Evolutionary conservation across 2,329 filamentous ascomycete species (phyloP).

Genomic region (Microcera coccophila): DNA sequence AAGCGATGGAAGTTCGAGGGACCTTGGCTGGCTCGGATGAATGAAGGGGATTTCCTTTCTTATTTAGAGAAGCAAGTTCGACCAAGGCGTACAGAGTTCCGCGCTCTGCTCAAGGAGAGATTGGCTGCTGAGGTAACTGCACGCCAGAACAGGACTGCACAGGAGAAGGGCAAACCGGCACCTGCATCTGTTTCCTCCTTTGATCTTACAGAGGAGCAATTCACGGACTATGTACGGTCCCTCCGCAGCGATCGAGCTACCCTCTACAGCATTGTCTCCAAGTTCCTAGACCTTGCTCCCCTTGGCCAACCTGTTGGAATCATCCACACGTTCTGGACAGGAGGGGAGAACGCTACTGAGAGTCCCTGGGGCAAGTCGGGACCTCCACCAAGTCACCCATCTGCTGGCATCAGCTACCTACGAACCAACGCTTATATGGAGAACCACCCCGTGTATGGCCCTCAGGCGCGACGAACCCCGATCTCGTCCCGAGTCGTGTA

Average conservation of each 20-base stretch:
- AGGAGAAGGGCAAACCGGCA: slow-evolving; percentile 35
- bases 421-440: slow-evolving; percentile 52
- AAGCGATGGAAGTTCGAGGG: slow-evolving; percentile 64
- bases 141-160: slow-evolving; percentile 34
- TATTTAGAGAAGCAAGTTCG: slow-evolving; percentile 55
- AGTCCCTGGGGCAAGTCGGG: slow-evolving; percentile 50
- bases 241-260: slow-evolving; percentile 49
- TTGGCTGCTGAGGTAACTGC: slow-evolving; percentile 46
- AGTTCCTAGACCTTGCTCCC: slow-evolving; percentile 60
- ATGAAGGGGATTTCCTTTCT: slow-evolving; percentile 54
- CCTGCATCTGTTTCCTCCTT: slow-evolving; percentile 26
- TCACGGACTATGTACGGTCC: slow-evolving; percentile 49
- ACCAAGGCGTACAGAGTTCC: slow-evolving; percentile 52
- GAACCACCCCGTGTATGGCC: slow-evolving; percentile 60
- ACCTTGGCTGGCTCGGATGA: slow-evolving; percentile 62
- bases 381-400: slow-evolving; percentile 59
- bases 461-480: slow-evolving; percentile 48
- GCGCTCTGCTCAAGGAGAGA: slow-evolving; percentile 46
- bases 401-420: slow-evolving; percentile 59
- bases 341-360: slow-evolving; percentile 25
- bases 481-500: slow-evolving; percentile 49
- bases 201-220: slow-evolving; percentile 48
- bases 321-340: slow-evolving; percentile 23
- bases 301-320: slow-evolving; percentile 35
- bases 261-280: slow-evolving; percentile 53